Evolutionary conservation across 257 asterid genomes (phyloP), one percentile per base, ranked within the genome.

Genomic region (Penstemon newberryi): DNA sequence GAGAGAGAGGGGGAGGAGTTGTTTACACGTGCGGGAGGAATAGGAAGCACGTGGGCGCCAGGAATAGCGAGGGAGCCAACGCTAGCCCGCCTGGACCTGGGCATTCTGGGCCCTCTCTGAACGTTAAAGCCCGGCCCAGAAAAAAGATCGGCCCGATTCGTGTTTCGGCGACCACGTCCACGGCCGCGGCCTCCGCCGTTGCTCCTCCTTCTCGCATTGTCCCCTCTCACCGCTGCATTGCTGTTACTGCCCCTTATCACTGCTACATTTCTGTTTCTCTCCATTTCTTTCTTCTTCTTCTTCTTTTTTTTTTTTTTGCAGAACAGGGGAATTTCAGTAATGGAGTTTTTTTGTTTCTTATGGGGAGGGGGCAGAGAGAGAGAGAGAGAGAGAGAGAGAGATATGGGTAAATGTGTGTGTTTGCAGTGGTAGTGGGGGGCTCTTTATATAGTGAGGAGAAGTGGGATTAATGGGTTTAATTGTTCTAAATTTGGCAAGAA

Each of bases 81-180:
- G 56, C 76, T 75, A 47, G 83, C 71, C 3, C 93, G 86, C 76
- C 87, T 79, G 62, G 74, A 59, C 78, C 93, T 77, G 3, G 75
- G 82, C 86, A 70, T 66, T 75, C 93, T 77, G 57, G 85, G 79
- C 3, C 82, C 78, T 38, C 78, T 67, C 75, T 40, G 83, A 6
- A 81, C 77, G 44, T 51, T 63, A 56, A 70, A 74, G 40, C 84
- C 80, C 50, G 87, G 80, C 53, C 73, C 71, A 38, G 85, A 55
- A 39, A 83, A 60, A 47, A 78, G 75, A 60, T 83, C 88, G 11
- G 73, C 41, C 73, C 78, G 71, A 40, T 5, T 7, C 3, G 11
- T 3, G 4, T 33, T 8, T 8, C 13, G 61, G 10, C 36, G 7
- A 0, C 6, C 4, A 11, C 58, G 37, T 4, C 5, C 56, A 0